phyloP scores from a whole-genome alignment of 768 basidiomycete genomes.

The Kondoa malvinella region DNA sequence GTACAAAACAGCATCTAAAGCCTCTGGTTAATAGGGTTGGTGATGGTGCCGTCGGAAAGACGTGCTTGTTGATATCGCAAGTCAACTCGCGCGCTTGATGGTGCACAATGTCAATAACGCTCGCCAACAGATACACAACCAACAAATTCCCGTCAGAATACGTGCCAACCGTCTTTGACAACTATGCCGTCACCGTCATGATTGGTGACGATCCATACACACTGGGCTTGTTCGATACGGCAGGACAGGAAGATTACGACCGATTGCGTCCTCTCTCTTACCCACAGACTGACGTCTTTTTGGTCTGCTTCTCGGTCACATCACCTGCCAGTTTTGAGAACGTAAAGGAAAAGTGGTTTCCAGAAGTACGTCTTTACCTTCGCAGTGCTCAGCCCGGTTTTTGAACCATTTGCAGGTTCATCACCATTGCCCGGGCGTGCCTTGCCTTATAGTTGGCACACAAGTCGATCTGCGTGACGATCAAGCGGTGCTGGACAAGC shows the following conservation, averaged over 20 bases:
- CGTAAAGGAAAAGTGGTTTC: conserved; percentile 99
- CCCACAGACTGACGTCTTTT: conserved; percentile 98
- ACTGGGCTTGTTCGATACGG: conserved; percentile 93
- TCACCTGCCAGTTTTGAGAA: conserved; percentile 98
- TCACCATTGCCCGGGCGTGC: conserved; percentile 97
- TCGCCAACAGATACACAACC: conserved; percentile 45
- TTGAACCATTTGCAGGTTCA: conserved; percentile 42
- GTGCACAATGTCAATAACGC: background rate
- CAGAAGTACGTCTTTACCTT: conserved; percentile 40
- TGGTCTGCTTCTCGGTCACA: conserved; percentile 98
- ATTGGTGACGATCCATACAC: conserved; percentile 99
- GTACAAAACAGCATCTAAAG: background rate
- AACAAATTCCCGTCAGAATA: conserved; percentile 99
- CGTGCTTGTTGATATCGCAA: conserved; percentile 82
- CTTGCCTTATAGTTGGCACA: conserved; percentile 96
- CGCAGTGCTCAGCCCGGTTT: background rate
- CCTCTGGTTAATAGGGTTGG: conserved; percentile 44
- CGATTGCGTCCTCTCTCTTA: conserved; percentile 96
- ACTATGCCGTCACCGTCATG: conserved; percentile 99
- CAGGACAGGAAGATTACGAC: conserved; percentile 99
- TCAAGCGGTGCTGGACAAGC: conserved; percentile 77
- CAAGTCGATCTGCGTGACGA: conserved; percentile 96
- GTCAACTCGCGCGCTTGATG: conserved; percentile 1
- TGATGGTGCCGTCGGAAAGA: conserved; percentile 98
- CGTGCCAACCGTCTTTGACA: conserved; percentile 93